Evolutionary conservation across 2,329 filamentous ascomycete genomes (phyloP).

Genomic region (Ceratocystiopsis minuta): DNA sequence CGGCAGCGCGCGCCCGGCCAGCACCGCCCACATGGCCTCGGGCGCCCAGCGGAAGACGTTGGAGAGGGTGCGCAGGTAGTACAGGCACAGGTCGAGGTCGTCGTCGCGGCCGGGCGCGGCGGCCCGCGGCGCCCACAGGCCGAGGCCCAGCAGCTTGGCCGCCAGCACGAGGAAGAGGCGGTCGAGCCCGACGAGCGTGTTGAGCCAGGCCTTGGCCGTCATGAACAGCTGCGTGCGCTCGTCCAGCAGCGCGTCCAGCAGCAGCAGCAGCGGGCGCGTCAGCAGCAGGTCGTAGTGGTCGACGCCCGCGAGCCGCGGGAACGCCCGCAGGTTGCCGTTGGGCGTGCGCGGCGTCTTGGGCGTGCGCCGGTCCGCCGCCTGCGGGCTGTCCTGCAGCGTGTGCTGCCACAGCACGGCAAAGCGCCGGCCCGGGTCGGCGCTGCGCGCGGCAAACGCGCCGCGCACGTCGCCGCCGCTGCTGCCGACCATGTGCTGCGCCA

Average conservation of each 20-base stretch:
- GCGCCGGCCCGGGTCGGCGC: constrained; percentile 45
- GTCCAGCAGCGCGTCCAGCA: constrained; percentile 61
- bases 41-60: constrained; percentile 54
- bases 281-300: constrained; percentile 57
- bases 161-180: constrained; percentile 45
- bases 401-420: constrained; percentile 76
- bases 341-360: constrained; percentile 30
- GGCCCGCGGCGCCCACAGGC: constrained; percentile 25
- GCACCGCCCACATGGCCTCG: constrained; percentile 49
- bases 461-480: constrained; percentile 28
- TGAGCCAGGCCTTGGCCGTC: constrained; percentile 66
- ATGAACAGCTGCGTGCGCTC: constrained; percentile 58
- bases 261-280: constrained; percentile 60
- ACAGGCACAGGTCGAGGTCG: constrained; percentile 59
- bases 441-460: constrained; percentile 27
- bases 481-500: constrained; percentile 50
- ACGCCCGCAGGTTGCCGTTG: constrained; percentile 17
- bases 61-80: constrained; percentile 58
- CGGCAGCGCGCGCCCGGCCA: constrained; percentile 43
- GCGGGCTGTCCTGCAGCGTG: constrained; percentile 41
- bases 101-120: constrained; percentile 29
- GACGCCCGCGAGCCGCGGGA: constrained; percentile 31
- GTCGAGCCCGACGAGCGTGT: constrained; percentile 43
- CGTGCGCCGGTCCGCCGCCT: constrained; percentile 27
- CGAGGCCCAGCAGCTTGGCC: constrained; percentile 35